Evolutionary conservation across 257 asterid genomes (phyloP).

Genomic region (Rauvolfia tetraphylla): DNA sequence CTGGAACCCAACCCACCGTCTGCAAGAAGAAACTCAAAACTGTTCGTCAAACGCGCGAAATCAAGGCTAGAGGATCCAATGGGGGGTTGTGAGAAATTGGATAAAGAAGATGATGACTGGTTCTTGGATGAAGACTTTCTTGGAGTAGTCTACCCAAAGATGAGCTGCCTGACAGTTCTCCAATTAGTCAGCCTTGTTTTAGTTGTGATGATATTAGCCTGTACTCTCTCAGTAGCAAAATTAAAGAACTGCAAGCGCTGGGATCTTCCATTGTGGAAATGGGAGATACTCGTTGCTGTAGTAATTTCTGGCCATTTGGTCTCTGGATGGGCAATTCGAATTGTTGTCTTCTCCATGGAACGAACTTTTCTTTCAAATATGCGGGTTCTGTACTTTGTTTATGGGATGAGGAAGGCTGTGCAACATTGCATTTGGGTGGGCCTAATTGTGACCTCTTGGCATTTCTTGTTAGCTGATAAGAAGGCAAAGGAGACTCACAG

Average conservation of each 20-base stretch:
- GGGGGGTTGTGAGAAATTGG: constrained; percentile 1
- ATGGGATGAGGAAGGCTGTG: constrained; percentile 33
- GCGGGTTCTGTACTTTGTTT: constrained; percentile 35
- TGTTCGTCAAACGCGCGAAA: constrained; percentile 5
- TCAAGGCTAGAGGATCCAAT: constrained; percentile 13
- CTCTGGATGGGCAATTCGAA: constrained; percentile 30
- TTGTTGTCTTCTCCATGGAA: constrained; percentile 32
- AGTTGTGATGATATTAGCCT: constrained; percentile 14
- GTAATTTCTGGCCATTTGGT: constrained; percentile 35
- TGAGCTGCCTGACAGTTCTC: constrained; percentile 3
- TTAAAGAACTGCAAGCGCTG: constrained; percentile 10
- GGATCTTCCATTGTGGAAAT: constrained; percentile 31
- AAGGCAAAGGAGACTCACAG: constrained; percentile 12
- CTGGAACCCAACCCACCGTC: neutral
- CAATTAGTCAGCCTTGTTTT: constrained; percentile 28
- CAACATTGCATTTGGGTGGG: constrained; percentile 31
- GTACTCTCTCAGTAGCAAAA: constrained; percentile 13
- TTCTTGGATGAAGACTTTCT: constrained; percentile 14
- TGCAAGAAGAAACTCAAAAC: neutral
- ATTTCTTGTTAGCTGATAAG: constrained; percentile 22
- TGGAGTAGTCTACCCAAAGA: constrained; percentile 3
- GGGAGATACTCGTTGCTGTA: constrained; percentile 30
- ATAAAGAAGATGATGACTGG: constrained; percentile 15
- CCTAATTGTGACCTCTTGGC: constrained; percentile 29
- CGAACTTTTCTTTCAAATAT: constrained; percentile 24